Evolutionary conservation across 2,329 filamentous ascomycete species (phyloP), one percentile per base, ranked within the genome.

Genomic region (Aspergillus phoenicis): DNA sequence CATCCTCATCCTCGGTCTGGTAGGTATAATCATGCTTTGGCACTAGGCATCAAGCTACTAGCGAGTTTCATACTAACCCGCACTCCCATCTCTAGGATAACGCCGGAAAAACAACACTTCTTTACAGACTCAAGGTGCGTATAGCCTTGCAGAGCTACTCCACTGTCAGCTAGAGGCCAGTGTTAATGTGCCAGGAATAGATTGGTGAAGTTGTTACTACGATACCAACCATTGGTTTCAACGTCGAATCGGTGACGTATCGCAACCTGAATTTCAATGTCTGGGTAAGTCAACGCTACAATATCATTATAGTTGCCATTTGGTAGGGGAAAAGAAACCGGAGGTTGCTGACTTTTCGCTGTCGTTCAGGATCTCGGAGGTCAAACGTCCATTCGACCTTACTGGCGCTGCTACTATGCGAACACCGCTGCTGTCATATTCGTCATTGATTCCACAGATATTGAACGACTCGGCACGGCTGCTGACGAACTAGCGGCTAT

Each of bases 331-430:
- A 48, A 24, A 13, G 2, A 41, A 15, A 13, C 10, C 11, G n/a
- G 24, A 6, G 36, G 4, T 51, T 24, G 8, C 52, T 61, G 38
- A 57, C 20, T n/a, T 39, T 28, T 52, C 33, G 30, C 59, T 54
- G 39, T 49, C 30, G 63, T 57, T 54, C 68, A 91, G 89, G 94
- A 98, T 82, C 85, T 98, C 52, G 94, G 95, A 73, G 95, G 95
- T 41, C 95, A 99, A 83, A 99, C 95, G n/a, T 96, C 91, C 68
- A 99, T 99, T 77, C 87, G 95, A 68, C 95, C 95, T 2, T 99
- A 99, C 83, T 99, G 95, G 95, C 87, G 95, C 77, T 99, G 95
- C 82, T 99, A 99, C 84, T 99, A 98, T 75, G 92, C 93, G 75
- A 98, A 99, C 82, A 99, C 95, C 0, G 94, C 95, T 30, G 95